phyloP scores from a whole-genome alignment of 2,329 filamentous ascomycete genomes.

The Hypomyces rosellus region DNA sequence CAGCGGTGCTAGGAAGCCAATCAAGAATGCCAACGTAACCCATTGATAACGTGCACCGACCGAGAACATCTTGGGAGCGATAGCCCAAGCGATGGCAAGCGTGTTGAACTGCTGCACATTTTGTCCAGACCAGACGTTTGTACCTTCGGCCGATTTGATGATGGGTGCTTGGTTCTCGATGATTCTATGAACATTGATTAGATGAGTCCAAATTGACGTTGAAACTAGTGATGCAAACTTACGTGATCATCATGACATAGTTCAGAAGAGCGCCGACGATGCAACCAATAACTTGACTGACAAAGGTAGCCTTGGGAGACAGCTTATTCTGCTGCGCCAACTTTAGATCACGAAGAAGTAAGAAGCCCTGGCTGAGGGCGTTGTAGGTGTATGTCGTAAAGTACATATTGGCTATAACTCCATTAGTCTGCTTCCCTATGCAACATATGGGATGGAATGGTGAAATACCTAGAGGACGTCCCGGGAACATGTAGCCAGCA shows the following conservation, averaged over 20 bases:
- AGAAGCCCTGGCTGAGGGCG: constrained; percentile 25
- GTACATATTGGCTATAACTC: constrained; percentile 28
- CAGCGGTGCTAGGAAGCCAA: constrained; percentile 31
- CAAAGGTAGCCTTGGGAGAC: constrained; percentile 13
- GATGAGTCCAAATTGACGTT: background rate
- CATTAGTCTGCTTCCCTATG: background rate
- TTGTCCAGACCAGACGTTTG: constrained; percentile 40
- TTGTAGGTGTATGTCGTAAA: constrained; percentile 34
- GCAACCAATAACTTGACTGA: constrained; percentile 34
- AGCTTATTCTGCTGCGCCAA: constrained; percentile 28
- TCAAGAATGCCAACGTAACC: constrained; percentile 10
- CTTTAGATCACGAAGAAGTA: constrained; percentile 22
- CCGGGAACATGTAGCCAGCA: constrained; percentile 40
- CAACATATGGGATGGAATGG: background rate
- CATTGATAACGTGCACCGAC: constrained; percentile 17
- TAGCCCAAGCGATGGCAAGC: constrained; percentile 21
- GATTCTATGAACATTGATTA: constrained; percentile 26
- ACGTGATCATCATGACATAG: constrained; percentile 36
- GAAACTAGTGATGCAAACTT: background rate
- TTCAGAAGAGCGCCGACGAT: constrained; percentile 38
- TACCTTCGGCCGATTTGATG: constrained; percentile 31
- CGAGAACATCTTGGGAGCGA: constrained; percentile 18
- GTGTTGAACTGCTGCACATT: constrained; percentile 42
- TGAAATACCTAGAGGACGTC: constrained; percentile 28
- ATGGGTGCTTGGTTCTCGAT: constrained; percentile 32